Percentiles rank a stretch among this genome's conserved stretches.
These are phyloP conservation scores for Neophaeococcomyces mojaviensis DNA, from an alignment of 2,329 filamentous ascomycete species.

Conservation along the genomic window DNA sequence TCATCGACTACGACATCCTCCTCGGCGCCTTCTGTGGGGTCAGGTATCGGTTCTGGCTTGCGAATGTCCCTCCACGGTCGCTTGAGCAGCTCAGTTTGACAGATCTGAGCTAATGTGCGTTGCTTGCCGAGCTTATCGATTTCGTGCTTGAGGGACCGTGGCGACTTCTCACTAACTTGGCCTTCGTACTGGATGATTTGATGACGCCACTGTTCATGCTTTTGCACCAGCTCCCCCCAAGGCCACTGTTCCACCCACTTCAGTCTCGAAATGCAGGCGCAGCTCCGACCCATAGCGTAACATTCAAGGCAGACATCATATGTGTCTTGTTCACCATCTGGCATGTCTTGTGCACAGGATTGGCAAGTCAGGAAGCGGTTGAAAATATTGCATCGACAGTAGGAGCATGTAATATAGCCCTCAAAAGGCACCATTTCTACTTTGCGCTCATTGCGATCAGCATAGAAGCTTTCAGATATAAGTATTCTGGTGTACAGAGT, in stretches of 20 bases:
- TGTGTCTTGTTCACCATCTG: slow-evolving; percentile 67
- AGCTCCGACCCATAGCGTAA: slow-evolving; percentile 94
- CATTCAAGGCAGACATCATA: slow-evolving; percentile 99
- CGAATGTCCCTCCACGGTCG: slow-evolving; percentile 79
- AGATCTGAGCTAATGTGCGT: slow-evolving; percentile 85
- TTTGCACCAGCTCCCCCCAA: slow-evolving; percentile 68
- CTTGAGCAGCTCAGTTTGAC: slow-evolving; percentile 73
- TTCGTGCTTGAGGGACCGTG: slow-evolving; percentile 63
- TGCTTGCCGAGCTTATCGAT: slow-evolving; percentile 54
- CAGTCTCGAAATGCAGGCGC: slow-evolving; percentile 75
- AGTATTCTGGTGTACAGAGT: slow-evolving; percentile 69
- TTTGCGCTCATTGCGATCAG: slow-evolving; percentile 51
- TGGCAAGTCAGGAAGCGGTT: slow-evolving; percentile 93
- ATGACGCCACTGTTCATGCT: slow-evolving; percentile 75
- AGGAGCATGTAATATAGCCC: slow-evolving; percentile 88
- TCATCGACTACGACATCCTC: slow-evolving; percentile 44
- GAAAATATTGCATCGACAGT: slow-evolving; percentile 93
- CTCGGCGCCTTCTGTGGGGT: slow-evolving; percentile 34
- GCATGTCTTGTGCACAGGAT: slow-evolving; percentile 62
- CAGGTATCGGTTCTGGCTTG: slow-evolving; percentile 41
- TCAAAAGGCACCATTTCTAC: slow-evolving; percentile 76
- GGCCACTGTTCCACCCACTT: slow-evolving; percentile 90
- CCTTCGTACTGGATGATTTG: slow-evolving; percentile 69
- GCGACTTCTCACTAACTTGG: slow-evolving; percentile 59
- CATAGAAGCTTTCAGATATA: slow-evolving; percentile 76